Evolutionary conservation across 192 early-diverging fungal species (phyloP).

Genomic region (Backusella tarrabulga): DNA sequence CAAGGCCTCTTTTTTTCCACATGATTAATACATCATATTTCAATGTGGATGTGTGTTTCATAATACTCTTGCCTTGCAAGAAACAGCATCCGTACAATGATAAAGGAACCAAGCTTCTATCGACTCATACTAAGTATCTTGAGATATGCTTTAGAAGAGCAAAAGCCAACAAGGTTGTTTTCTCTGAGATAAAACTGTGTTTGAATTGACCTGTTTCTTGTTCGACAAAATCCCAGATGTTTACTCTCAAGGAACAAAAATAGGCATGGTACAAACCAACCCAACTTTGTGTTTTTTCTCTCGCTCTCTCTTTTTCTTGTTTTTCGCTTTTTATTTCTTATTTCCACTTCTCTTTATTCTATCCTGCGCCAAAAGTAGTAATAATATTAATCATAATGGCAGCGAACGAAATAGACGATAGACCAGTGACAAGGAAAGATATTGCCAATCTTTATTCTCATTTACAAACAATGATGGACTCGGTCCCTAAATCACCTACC

Average conservation of each 20-base stretch:
- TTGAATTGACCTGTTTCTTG: not conserved
- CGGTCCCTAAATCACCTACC: conserved; percentile 23
- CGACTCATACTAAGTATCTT: not conserved
- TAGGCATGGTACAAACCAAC: not conserved
- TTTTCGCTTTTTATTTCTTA: not conserved
- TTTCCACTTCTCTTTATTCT: not conserved
- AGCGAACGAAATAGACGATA: conserved; percentile 3
- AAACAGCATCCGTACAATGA: no score
- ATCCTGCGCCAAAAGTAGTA: not conserved
- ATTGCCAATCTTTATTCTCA: conserved; percentile 55
- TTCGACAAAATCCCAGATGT: not conserved
- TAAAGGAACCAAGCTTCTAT: not conserved
- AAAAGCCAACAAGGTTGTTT: not conserved
- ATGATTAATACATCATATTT: not conserved
- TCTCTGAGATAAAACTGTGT: not conserved
- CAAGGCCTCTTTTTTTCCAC: not conserved
- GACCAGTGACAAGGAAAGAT: conserved; percentile 42
- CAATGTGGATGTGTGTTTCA: not conserved
- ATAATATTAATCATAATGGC: not conserved
- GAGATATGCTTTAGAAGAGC: not conserved
- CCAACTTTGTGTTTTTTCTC: not conserved
- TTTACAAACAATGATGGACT: conserved; percentile 50
- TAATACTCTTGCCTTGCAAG: not conserved
- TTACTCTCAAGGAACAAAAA: not conserved
- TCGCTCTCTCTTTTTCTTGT: not conserved